Evolutionary conservation across 164 flowering plant genomes (phyloP), one percentile per base, ranked within the genome.

Genomic region (Paratinospora sagittata): DNA sequence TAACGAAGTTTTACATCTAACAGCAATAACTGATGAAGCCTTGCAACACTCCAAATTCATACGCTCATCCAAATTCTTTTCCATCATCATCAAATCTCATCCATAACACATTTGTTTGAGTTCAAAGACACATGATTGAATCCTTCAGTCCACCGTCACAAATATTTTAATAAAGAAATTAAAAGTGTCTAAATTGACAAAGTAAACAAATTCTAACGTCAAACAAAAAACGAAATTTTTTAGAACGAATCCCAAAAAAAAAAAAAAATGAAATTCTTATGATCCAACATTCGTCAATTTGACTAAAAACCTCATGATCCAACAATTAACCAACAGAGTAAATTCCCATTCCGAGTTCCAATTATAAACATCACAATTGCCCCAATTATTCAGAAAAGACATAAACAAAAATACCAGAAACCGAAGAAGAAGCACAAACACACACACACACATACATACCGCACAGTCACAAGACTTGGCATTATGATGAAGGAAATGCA

Each of bases 401-500:
- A 21, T 8, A 30, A 14, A 13, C 23, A 14, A 61, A 23, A 49
- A 63, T 21, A 58, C n/a, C 11, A 63, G 24, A 41, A 61, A 6
- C 2, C 6, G 7, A 71, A 26, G 26, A 60, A 70, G 2, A 45
- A 36, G 16, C 26, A 73, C 30, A 57, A 26, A 49, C 26, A 62
- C 5, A 27, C 17, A 65, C 6, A 55, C 7, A 27, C 26, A 27
- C 64, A 24, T 10, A 36, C 30, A 34, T 70, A 74, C 69, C 65
- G 66, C 63, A 41, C 80, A 77, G 2, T 69, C 52, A 72, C 78
- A 80, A 16, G 73, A 36, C 68, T 74, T 63, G 26, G 37, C 66
- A 23, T 34, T 36, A 13, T 27, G 63, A 30, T 27, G 63, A 30
- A 63, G 65, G 8, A 69, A 67, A 24, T 69, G 68, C 0, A 80